Conservation (phyloP, 1,284 basidiomycete species). For the Takashimella koratensis region DNA sequence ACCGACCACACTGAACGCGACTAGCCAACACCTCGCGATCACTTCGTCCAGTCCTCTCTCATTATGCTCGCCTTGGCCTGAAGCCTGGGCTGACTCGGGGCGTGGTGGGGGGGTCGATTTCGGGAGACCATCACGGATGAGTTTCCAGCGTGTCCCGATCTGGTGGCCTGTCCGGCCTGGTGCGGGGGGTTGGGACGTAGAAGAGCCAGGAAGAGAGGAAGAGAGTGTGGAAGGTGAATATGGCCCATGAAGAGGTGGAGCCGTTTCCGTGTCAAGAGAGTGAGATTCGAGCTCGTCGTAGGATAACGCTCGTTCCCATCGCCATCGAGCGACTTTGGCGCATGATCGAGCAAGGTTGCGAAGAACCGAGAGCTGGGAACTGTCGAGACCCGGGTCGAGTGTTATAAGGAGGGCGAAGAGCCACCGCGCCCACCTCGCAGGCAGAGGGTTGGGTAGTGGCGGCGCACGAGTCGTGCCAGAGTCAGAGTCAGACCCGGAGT, state of each 20-base stretch:
- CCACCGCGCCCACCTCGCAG: slow-evolving; percentile 71
- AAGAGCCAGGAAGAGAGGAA: no score
- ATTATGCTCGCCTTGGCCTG: slow-evolving; percentile 7
- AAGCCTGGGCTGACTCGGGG: slow-evolving; percentile 7
- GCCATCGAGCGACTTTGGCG: slow-evolving; percentile 56
- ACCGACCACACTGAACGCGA: slow-evolving; percentile 65
- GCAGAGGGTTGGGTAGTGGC: slow-evolving; percentile 47
- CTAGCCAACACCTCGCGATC: slow-evolving; percentile 67
- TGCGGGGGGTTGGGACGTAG: no score
- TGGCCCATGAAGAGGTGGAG: no score
- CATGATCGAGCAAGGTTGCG: slow-evolving; percentile 73
- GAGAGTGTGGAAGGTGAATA: background rate
- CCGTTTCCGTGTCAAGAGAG: no score
- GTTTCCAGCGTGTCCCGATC: slow-evolving; percentile 15
- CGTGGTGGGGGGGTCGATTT: slow-evolving; percentile 5
- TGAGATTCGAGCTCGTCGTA: background rate
- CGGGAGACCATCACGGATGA: slow-evolving; percentile 4
- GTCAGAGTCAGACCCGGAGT: background rate
- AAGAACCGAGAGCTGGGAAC: slow-evolving; percentile 72
- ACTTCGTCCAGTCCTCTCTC: slow-evolving; percentile 31
- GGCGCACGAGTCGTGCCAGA: background rate
- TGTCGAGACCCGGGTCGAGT: slow-evolving; percentile 66
- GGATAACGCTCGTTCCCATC: slow-evolving; percentile 19
- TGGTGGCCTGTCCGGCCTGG: background rate
- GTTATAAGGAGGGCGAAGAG: slow-evolving; percentile 73